Percentiles rank a stretch among this genome's conserved stretches.
Conservation (phyloP, 768 basidiomycete species). For the Mycena epipterygia region DNA sequence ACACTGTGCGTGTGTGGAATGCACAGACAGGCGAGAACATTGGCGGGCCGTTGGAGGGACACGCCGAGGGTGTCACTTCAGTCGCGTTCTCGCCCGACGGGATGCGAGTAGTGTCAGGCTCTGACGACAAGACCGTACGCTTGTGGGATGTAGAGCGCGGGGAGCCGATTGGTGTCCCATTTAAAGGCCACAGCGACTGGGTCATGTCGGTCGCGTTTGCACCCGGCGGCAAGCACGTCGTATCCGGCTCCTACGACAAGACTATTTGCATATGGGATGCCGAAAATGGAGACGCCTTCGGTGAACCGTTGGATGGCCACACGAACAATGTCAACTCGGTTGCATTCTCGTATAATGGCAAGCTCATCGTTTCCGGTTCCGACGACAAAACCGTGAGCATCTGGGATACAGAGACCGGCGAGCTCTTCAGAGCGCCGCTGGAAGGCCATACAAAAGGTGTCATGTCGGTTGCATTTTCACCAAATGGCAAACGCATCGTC, state of each 20-base stretch:
- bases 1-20: background rate
- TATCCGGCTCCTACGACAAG: too few relatives aligned
- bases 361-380: too few relatives aligned
- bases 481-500: background rate
- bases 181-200: background rate
- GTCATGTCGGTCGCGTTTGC: background rate
- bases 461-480: background rate
- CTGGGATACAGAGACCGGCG: too few relatives aligned
- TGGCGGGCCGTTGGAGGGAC: background rate
- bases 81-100: background rate
- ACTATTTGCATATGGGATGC: too few relatives aligned
- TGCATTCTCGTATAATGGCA: too few relatives aligned
- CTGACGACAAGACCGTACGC: background rate
- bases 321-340: too few relatives aligned
- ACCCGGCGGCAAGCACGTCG: background rate
- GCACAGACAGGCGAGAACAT: background rate
- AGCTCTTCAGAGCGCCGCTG: too few relatives aligned
- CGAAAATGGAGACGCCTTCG: too few relatives aligned
- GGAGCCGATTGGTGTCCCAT: background rate
- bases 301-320: too few relatives aligned
- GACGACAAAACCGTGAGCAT: too few relatives aligned
- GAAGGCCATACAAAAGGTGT: background rate
- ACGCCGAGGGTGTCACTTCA: background rate
- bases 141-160: background rate
- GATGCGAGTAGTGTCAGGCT: background rate